Evolutionary conservation across 371 early-diverging fungal genomes (phyloP).

Genomic region (Catenaria anguillulae): DNA sequence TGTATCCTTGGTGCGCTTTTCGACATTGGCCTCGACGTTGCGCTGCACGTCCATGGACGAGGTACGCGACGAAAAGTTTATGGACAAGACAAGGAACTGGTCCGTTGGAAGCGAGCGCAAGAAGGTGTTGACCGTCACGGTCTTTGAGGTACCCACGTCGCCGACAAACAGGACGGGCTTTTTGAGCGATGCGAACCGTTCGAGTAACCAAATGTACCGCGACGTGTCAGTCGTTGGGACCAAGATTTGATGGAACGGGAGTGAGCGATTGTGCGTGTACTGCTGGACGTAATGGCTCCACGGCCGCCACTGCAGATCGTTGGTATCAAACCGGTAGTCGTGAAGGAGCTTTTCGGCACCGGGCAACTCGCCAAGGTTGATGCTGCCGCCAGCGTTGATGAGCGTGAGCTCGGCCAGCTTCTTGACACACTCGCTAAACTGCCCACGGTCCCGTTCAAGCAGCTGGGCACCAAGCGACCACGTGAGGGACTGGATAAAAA

Average conservation of each 20-base stretch:
- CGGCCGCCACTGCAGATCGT: constrained; percentile 29
- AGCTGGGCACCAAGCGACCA: constrained; percentile 39
- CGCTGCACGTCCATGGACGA: constrained; percentile 35
- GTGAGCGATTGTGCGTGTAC: constrained; percentile 28
- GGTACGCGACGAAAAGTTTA: constrained; percentile 38
- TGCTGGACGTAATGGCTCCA: constrained; percentile 35
- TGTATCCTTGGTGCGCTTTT: constrained; percentile 43
- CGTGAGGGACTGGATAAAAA: constrained; percentile 30
- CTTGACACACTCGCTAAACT: constrained; percentile 35
- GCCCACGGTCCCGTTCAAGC: constrained; percentile 30
- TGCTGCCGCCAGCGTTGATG: constrained; percentile 22
- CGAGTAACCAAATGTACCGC: constrained; percentile 37
- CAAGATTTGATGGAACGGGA: constrained; percentile 32
- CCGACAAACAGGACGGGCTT: constrained; percentile 37
- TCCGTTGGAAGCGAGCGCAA: constrained; percentile 28
- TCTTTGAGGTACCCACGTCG: constrained; percentile 37
- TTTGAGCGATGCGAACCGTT: constrained; percentile 26
- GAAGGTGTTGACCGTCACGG: constrained; percentile 36
- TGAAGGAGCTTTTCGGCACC: constrained; percentile 33
- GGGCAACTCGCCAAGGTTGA: constrained; percentile 33
- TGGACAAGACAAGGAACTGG: constrained; percentile 29
- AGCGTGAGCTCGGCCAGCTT: constrained; percentile 34
- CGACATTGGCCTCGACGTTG: constrained; percentile 39
- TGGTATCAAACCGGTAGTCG: constrained; percentile 34
- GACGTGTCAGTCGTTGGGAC: constrained; percentile 43